Base-by-base conservation (phyloP, 108 stramenopile genomes). In the Cyclotella cryptica region DNA sequence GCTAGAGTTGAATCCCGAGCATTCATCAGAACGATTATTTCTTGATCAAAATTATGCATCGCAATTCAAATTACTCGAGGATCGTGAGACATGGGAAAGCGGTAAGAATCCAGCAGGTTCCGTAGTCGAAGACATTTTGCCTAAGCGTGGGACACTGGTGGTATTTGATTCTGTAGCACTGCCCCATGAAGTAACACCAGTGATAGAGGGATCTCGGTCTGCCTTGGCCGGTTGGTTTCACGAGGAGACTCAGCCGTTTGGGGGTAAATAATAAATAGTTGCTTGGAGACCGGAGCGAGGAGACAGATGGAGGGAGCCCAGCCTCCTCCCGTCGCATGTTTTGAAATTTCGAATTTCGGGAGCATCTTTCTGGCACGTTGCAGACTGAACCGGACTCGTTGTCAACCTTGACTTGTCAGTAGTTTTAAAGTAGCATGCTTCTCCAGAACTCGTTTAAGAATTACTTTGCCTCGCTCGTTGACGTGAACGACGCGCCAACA, bases 191-290 rank as follows among this genome's bases (percentile, higher is more conserved):
- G 87, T 88, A 10, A 47, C 58, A 28, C 47, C 43, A 10, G 79
- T 87, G 28, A 66, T 71, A 39, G 3, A 22, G 13, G 83, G 83
- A 19, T 39, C 27, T 44, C 30, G 79, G 22, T 40, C 75, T 19
- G 86, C 86, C 7, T 51, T 77, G 69, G 76, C 86, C 40, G 86
- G 86, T 19, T 87, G 86, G 86, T 87, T 87, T 59, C 83, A 87
- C 58, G 86, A 87, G 66, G 75, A 81, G 42, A 83, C 79, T 10
- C 86, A 86, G 65, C 46, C 49, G 26, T 62, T 81, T 7, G 66
- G 66, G 1, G 66, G 66, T 44, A 10, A 66, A 47, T 5, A 35
- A 5, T 35, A 6, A 35, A 6, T 35, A 5, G 6, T 35, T 35
- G 2, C 6, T 35, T 6, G 4, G 4, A 35, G 2, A 35, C 35